Conservation (phyloP, 2,329 filamentous ascomycete species). For the Periconia sp. region DNA sequence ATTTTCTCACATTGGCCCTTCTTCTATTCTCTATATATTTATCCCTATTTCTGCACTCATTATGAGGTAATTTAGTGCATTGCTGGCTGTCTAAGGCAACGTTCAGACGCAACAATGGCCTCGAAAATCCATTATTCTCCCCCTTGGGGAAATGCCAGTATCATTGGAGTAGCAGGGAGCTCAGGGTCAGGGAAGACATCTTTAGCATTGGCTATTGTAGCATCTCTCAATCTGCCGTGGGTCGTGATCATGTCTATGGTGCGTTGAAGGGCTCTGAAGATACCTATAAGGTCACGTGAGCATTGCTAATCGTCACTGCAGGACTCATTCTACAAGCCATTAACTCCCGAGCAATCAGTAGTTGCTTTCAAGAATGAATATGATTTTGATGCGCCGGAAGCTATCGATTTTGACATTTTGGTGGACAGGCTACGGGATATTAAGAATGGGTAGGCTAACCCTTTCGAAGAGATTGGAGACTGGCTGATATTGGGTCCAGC, state of each 20-base stretch:
- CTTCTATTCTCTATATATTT: constrained; percentile 1
- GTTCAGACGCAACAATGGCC: constrained; percentile 22
- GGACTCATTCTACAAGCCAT: constrained; percentile 97
- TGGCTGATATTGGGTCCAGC: constrained; percentile 52
- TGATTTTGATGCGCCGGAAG: constrained; percentile 93
- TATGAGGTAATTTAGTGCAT: constrained; percentile 8
- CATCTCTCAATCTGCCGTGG: constrained; percentile 90
- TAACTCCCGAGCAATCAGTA: constrained; percentile 78
- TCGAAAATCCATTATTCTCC: constrained; percentile 77
- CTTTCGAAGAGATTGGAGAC: not conserved
- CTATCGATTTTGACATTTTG: constrained; percentile 91
- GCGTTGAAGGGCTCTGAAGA: constrained; percentile 28
- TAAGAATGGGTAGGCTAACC: constrained; percentile 78
- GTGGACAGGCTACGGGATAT: constrained; percentile 81
- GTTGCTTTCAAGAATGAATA: constrained; percentile 89
- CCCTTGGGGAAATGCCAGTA: constrained; percentile 94
- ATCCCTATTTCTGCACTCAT: not conserved
- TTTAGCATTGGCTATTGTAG: constrained; percentile 88
- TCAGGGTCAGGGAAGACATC: constrained; percentile 97
- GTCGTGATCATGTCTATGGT: constrained; percentile 98
- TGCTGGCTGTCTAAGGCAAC: not conserved
- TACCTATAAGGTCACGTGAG: constrained; percentile 29
- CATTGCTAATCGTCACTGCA: constrained; percentile 46
- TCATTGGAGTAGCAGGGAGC: constrained; percentile 94
- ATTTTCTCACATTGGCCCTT: too few relatives aligned